Evolutionary conservation across 805 yeast genomes (phyloP), one percentile per base, ranked within the genome.

Genomic region (Lipomyces starkeyi): DNA sequence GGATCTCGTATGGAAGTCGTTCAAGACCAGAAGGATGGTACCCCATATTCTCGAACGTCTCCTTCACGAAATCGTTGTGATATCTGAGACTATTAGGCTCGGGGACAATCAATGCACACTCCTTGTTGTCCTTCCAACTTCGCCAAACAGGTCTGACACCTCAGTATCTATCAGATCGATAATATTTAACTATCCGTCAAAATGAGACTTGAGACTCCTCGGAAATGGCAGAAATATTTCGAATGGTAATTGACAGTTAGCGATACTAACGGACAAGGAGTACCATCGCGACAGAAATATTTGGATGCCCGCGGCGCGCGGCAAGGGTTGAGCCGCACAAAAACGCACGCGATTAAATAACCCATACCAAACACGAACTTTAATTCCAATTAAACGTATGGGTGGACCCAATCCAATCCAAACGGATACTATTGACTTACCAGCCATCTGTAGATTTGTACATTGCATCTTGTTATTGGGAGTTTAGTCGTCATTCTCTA

Each of bases 1-100:
- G 56, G 29, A 53, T 27, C 56, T 53, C 56, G 34, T 53, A 53
- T 25, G 56, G 56, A 25, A 53, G 56, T 29, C 22, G 14, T 17
- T 53, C 34, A 25, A 53, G 56, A 6, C 56, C 56, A 25, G 56
- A 53, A 13, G 49, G 49, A 43, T n/a, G 49, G 25, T 43, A 43
- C 0, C 20, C 49, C 49, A 43, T 43, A 8, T 8, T 43, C 11
- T 17, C 22, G 49, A 43, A 5, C 49, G 8, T 43, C 22, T 43
- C 49, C 20, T 7, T n/a, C 5, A 17, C 17, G 43, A 43, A 43
- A 43, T 5, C 4, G 49, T n/a, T 17, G 49, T 6, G 49, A 17
- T 43, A 43, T n/a, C 22, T 37, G 17, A 37, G 43, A 37, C 43
- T 37, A 13, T 6, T 5, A 29, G 5, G 43, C 13, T 4, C 14